These are phyloP conservation scores for Monilinia fructicola DNA, from an alignment of 2,329 filamentous ascomycete genomes.

Conservation along the genomic window DNA sequence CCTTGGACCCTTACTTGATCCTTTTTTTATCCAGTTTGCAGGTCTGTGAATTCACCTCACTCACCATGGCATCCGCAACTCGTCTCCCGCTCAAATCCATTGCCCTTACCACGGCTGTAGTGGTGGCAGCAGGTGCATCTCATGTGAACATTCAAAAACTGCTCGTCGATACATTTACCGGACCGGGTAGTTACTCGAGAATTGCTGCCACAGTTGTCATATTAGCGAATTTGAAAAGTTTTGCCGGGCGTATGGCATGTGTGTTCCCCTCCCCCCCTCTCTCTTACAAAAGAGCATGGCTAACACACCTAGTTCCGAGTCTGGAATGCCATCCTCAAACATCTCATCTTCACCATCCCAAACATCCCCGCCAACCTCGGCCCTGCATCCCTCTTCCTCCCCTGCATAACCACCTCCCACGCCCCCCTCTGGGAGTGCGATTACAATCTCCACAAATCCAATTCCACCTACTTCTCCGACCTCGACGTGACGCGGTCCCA, in stretches of 20 bases:
- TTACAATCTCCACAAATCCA: slow-evolving; percentile 72
- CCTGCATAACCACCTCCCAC: slow-evolving; percentile 58
- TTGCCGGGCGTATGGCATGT: slow-evolving; percentile 61
- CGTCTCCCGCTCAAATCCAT: slow-evolving; percentile 37
- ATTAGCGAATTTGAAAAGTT: slow-evolving; percentile 56
- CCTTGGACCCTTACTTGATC: neutral
- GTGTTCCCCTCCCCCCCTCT: slow-evolving; percentile 37
- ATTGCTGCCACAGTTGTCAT: slow-evolving; percentile 43
- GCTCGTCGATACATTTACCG: slow-evolving; percentile 34
- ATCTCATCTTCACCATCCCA: slow-evolving; percentile 46
- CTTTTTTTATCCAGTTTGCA: neutral
- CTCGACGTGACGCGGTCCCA: slow-evolving; percentile 75
- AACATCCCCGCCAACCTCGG: slow-evolving; percentile 39
- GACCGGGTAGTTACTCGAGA: slow-evolving; percentile 38
- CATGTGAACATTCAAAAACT: slow-evolving; percentile 31
- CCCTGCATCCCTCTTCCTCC: slow-evolving; percentile 55
- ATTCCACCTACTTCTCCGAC: slow-evolving; percentile 69
- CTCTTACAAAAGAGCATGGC: neutral
- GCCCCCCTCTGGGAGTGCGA: slow-evolving; percentile 65
- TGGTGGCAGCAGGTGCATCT: slow-evolving; percentile 31
- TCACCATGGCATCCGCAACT: slow-evolving; percentile 39
- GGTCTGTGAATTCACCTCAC: neutral
- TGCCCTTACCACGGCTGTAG: slow-evolving; percentile 31
- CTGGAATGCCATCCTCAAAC: slow-evolving; percentile 48
- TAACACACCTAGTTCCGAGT: slow-evolving; percentile 45